phyloP scores from a whole-genome alignment of 2,329 filamentous ascomycete genomes.

The Fusarium chaquense region DNA sequence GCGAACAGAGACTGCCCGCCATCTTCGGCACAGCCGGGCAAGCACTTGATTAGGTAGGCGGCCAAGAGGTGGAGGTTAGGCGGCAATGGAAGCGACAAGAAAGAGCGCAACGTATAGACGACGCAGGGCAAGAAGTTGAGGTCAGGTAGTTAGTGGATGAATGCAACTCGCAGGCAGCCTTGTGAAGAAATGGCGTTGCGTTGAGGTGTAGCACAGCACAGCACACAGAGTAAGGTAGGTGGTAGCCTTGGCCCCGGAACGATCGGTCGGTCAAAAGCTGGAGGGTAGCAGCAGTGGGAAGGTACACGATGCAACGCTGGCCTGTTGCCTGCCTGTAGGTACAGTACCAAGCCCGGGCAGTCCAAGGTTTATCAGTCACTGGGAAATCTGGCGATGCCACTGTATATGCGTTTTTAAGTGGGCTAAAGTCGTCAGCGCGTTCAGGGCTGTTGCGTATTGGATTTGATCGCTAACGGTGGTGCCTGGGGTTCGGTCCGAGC shows the following conservation, averaged over 20 bases:
- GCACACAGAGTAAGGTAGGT: conserved; percentile 1
- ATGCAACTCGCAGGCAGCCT: conserved; percentile 25
- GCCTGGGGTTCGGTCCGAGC: conserved; percentile 2
- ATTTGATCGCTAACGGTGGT: conserved; percentile 31
- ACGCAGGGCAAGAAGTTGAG: conserved; percentile 8
- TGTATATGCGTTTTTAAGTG: conserved; percentile 39
- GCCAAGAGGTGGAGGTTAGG: conserved; percentile 26
- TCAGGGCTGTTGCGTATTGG: conserved; percentile 26
- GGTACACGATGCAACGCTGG: conserved; percentile 10
- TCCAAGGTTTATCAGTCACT: conserved; percentile 17
- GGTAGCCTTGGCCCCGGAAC: conserved; percentile 38
- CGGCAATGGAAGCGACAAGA: conserved; percentile 28
- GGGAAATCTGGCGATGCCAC: conserved; percentile 34
- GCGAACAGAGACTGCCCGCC: conserved; percentile 45
- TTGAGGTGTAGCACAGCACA: conserved; percentile 18
- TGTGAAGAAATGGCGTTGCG: conserved; percentile 24
- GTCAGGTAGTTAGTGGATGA: conserved; percentile 16
- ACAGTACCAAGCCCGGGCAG: conserved; percentile 5
- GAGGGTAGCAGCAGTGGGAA: conserved; percentile 9
- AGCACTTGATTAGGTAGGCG: conserved; percentile 29
- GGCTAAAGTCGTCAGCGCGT: conserved; percentile 38
- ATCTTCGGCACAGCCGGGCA: conserved; percentile 49
- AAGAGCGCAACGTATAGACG: conserved; percentile 22
- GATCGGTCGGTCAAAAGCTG: conserved; percentile 47
- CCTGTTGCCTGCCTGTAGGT: conserved; percentile 1